Evolutionary conservation across 805 yeast genomes (phyloP).

Genomic region (Ogataea henricii): DNA sequence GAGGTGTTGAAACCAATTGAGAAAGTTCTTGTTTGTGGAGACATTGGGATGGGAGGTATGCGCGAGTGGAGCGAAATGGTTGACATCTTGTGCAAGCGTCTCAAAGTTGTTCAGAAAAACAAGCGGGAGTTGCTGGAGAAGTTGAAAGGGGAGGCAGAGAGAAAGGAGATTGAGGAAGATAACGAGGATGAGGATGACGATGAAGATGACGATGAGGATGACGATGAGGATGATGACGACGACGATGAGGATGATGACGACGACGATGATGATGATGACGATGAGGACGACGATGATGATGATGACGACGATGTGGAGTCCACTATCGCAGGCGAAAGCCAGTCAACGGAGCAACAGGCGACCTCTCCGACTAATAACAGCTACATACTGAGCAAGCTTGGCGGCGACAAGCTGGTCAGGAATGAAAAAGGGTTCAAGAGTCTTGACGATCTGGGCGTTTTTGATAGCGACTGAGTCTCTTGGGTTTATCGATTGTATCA

Average conservation of each 20-base stretch:
- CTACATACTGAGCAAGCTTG: slow-evolving; percentile 13
- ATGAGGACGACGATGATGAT: slow-evolving; percentile 18
- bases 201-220: slow-evolving; percentile 42
- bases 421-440: slow-evolving; percentile 11
- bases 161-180: slow-evolving; percentile 41
- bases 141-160: slow-evolving; percentile 44
- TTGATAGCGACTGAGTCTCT: not conserved
- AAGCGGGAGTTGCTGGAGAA: slow-evolving; percentile 50
- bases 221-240: slow-evolving; percentile 31
- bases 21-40: slow-evolving; percentile 93
- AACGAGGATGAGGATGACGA: slow-evolving; percentile 42
- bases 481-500: not conserved
- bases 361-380: slow-evolving; percentile 21
- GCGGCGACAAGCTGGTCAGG: not conserved
- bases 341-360: slow-evolving; percentile 3
- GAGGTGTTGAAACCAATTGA: slow-evolving; percentile 93
- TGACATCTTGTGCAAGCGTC: slow-evolving; percentile 73
- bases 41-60: slow-evolving; percentile 99
- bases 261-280: slow-evolving; percentile 23
- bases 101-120: slow-evolving; percentile 61
- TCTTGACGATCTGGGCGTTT: slow-evolving; percentile 15
- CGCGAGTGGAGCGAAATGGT: slow-evolving; percentile 96
- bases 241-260: slow-evolving; percentile 19
- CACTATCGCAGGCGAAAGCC: slow-evolving; percentile 6
- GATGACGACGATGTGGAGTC: slow-evolving; percentile 15